Base-by-base conservation (phyloP, 768 basidiomycete species). In the Gloeostereum incarnatum region DNA sequence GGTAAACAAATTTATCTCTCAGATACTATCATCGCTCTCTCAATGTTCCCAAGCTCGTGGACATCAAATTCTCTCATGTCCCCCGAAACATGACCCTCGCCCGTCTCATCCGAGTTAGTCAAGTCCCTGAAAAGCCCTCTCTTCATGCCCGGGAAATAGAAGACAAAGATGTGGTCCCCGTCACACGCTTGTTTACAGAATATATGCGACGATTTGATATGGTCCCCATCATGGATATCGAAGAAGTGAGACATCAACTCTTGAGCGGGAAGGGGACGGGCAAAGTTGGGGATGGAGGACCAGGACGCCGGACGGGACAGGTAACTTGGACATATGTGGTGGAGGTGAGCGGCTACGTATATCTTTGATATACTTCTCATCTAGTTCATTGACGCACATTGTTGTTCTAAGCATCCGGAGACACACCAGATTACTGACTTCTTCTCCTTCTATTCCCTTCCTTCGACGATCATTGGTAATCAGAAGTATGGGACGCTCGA, bases 321-420 rank as follows among this genome's bases (percentile, higher is more conserved):
- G 94, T 98, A 20, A 81, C 86, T 2, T 99, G 93, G 93, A 68
- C 85, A 2, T 98, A 94, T 51, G 93, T 99, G 22, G 86, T 96
- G 32, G 93, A 98, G 76, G 94, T 83, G 41, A 37, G 66, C 49
- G 11, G 35, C 29, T 32, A 35, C 33, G 11, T 23, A 39, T 29
- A 13, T 18, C 11, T 27, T n/a, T n/a, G n/a, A n/a, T 30, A 17
- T 31, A 19, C 25, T 24, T 19, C 3, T 18, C n/a, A 20, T 34
- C 13, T 11, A 24, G 11, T 35, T 18, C 21, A 21, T 36, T 16
- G 14, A 27, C 33, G 25, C 21, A 23, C 17, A n/a, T n/a, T 26
- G n/a, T n/a, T n/a, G n/a, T n/a, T n/a, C n/a, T 17, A 45, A 98
- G 93, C 74, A 97, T 57, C 84, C 87, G 2, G 60, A 73, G 41